Evolutionary conservation across 257 asterid genomes (phyloP).

Genomic region (Nicotiana undulata): DNA sequence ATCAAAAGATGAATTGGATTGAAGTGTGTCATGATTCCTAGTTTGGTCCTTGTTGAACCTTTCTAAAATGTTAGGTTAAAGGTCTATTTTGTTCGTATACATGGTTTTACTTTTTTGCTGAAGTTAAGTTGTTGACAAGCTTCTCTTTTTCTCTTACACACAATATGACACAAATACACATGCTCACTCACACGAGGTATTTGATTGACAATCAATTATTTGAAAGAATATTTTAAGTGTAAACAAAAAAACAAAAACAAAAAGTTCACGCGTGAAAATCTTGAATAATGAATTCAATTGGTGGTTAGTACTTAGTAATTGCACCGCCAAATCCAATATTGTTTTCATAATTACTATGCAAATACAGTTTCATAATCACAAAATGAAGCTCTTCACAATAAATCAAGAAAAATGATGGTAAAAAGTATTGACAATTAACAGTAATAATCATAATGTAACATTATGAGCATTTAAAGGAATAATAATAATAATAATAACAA

Average conservation of each 20-base stretch:
- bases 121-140: not conserved
- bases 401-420: not conserved
- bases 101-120: not conserved
- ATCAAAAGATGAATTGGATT: not conserved
- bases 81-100: not conserved
- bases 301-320: not conserved
- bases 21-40: not conserved
- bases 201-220: constrained; percentile 1
- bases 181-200: not conserved
- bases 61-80: not conserved
- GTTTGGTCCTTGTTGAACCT: not conserved
- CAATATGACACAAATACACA: not conserved
- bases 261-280: not conserved
- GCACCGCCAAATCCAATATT: constrained; percentile 8
- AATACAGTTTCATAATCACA: not conserved
- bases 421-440: not conserved
- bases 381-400: not conserved
- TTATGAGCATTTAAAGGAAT: not conserved
- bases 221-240: not conserved
- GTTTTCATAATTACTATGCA: not conserved
- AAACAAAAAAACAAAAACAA: not conserved
- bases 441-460: constrained; percentile 1
- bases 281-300: not conserved
- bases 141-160: not conserved
- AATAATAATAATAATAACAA: not conserved